A percentile compares a stretch with the other conserved stretches of the same genome.
These are phyloP conservation scores for Pestalotiopsis sp. DNA, from an alignment of 2,329 filamentous ascomycete genomes.

Conservation along the genomic window DNA sequence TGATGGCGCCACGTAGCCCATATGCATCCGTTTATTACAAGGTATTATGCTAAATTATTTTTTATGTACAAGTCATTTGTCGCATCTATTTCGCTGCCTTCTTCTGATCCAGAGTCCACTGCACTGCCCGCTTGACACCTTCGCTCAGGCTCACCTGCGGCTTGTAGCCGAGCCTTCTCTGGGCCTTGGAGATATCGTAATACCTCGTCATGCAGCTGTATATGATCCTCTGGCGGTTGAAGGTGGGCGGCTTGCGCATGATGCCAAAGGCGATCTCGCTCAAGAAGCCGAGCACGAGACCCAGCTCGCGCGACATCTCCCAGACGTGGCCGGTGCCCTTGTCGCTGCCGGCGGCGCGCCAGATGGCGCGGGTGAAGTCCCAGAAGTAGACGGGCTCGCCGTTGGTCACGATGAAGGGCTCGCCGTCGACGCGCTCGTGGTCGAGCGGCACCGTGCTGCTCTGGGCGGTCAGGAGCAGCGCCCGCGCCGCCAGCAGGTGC, in stretches of 20 bases:
- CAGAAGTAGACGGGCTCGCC: conserved; percentile 87
- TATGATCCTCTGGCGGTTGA: conserved; percentile 60
- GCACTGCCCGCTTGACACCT: conserved; percentile 55
- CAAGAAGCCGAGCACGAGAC: conserved; percentile 50
- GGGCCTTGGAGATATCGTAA: conserved; percentile 76
- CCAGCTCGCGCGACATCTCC: conserved; percentile 52
- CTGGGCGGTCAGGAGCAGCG: conserved; percentile 65
- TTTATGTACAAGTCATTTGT: background rate
- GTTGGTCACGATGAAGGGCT: conserved; percentile 90
- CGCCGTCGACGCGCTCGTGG: conserved; percentile 75
- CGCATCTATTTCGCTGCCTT: background rate
- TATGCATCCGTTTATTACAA: background rate
- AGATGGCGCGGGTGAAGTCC: conserved; percentile 80
- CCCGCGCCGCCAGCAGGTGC: conserved; percentile 77
- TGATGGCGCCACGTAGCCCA: background rate
- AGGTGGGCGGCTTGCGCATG: conserved; percentile 53
- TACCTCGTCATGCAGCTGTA: conserved; percentile 77
- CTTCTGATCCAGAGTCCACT: conserved; percentile 48
- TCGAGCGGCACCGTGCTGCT: conserved; percentile 62
- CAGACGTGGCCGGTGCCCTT: conserved; percentile 56
- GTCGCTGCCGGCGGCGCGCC: conserved; percentile 59
- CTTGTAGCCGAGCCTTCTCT: conserved; percentile 66
- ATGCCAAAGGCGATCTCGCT: conserved; percentile 53
- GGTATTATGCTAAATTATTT: background rate
- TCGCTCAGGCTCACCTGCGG: conserved; percentile 68